Base-by-base conservation (phyloP, 2,329 filamentous ascomycete genomes). In the Neospermospora avenae region DNA sequence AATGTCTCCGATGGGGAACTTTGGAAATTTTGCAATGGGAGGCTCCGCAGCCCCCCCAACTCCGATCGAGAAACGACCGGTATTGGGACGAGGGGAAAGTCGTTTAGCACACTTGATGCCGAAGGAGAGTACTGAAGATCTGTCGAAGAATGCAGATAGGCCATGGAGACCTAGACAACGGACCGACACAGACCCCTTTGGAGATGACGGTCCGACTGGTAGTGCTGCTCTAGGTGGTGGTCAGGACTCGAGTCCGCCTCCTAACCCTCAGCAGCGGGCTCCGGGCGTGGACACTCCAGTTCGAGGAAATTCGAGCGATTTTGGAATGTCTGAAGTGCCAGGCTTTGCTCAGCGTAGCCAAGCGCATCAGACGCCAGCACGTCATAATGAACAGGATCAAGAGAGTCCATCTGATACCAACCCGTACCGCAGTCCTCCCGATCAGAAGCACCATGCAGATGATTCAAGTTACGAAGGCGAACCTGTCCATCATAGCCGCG, bases 341-440 rank as follows among this genome's bases (percentile, higher is more conserved):
- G 71, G 85, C 72, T 74, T 85, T 57, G 78, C 81, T 52, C 75
- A 81, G 51, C 64, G 67, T 24, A 60, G 61, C 25, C 81, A 84
- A 64, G 71, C 65, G 22, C 73, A 73, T 28, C 73, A 74, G 48
- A 74, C 71, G 52, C 72, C 73, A 5, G 72, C 67, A 25, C 71
- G 69, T n/a, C 70, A 72, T 48, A 77, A 76, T 45, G 79, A 80
- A n/a, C 80, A 87, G 65, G 90, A 91, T 60, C 88, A 90, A 0
- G 84, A 91, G 71, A 98, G 93, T 72, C 95, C 95, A 11, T 95
- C 93, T 0, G 91, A 96, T 70, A 98, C 95, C 3, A 99, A 99
- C 71, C 95, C 95, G 1, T 99, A 95, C 72, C 90, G 93, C 65
- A 98, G 93, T 73, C 95, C 95, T 2, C 85, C 89, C 7, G 89